Evolutionary conservation across 495 filamentous ascomycete species (phyloP), one percentile per base, ranked within the genome.

Genomic region (Jackrogersella multiformis): DNA sequence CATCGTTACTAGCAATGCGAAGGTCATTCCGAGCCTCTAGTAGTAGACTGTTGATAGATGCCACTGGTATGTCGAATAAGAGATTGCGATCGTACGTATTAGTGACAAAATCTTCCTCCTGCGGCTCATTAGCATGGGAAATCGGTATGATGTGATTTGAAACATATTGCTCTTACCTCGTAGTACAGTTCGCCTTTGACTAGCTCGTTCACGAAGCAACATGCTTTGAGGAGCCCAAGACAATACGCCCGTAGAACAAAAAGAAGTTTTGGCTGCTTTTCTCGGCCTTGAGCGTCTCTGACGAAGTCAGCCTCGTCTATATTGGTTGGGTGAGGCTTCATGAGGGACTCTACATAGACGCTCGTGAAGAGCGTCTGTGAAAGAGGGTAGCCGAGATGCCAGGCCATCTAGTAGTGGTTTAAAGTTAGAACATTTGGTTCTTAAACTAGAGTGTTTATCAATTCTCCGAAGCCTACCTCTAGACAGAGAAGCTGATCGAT

Each of bases 41-140:
- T 39, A 97, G 76, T 30, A 89, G 69, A n/a, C 79, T 73, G 20
- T 84, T 72, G 39, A 94, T 86, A 8, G 85, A 80, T 4, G 80
- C 76, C 5, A 76, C 70, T 28, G 87, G 82, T 35, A 94, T 82
- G 4, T 83, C 75, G 34, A 88, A 85, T 24, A 98, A 78, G 0
- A 99, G 83, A 39, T 83, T 84, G 24, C 94, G 86, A 64, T 92
- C 89, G 74, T 94, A 98, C 0, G 94, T 87, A 74, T 96, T 92
- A 3, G 91, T 92, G 20, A 93, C 90, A 68, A 98, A 97, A 70
- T 99, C 95, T 78, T 99, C 95, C 79, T 99, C 95, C 91, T 96
- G 57, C 42, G 54, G 36, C 18, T n/a, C 16, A 54, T 82, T 48
- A 85, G 73, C 28, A 52, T 58, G 23, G 24, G 35, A 46, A 5